Percentiles rank a stretch among this genome's conserved stretches.
Conservation (phyloP, 2,329 filamentous ascomycete genomes). For the Cladosporium phlei region DNA sequence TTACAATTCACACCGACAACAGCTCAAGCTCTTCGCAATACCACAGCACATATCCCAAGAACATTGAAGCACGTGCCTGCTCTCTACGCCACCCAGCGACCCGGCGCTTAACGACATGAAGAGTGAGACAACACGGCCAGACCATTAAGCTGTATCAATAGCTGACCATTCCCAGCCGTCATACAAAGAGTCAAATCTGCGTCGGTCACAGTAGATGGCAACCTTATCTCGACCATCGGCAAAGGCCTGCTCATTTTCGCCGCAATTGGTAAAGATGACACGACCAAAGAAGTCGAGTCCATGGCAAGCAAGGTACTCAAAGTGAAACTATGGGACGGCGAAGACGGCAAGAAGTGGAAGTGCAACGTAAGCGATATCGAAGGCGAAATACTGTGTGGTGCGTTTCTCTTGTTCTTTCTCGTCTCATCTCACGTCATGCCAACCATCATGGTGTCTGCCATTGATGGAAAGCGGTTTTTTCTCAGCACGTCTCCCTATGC, state of each 20-base stretch:
- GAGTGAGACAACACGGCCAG: conserved; percentile 30
- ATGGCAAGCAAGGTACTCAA: conserved; percentile 84
- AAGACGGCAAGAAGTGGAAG: conserved; percentile 84
- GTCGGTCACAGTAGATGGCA: conserved; percentile 88
- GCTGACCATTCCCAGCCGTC: conserved; percentile 58
- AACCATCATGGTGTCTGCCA: conserved; percentile 8
- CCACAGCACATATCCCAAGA: too few relatives aligned
- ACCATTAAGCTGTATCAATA: conserved; percentile 1
- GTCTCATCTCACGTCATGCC: background rate
- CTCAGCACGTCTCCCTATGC: background rate
- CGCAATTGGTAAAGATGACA: conserved; percentile 85
- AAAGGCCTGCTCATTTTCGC: conserved; percentile 87
- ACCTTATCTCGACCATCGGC: conserved; percentile 85
- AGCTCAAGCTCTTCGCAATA: too few relatives aligned
- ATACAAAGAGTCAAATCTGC: conserved; percentile 91
- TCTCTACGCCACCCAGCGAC: background rate
- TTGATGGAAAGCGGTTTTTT: background rate
- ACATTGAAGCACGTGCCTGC: background rate
- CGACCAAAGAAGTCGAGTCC: conserved; percentile 76
- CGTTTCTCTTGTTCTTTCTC: conserved; percentile 23
- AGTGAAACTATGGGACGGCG: conserved; percentile 84
- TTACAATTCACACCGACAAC: too few relatives aligned
- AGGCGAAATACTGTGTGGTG: conserved; percentile 93
- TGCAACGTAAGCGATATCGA: conserved; percentile 78
- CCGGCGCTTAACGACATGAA: conserved; percentile 32